These are phyloP conservation scores for Tolypocladium amazonense DNA, from an alignment of 2,329 filamentous ascomycete genomes.

Conservation along the genomic window DNA sequence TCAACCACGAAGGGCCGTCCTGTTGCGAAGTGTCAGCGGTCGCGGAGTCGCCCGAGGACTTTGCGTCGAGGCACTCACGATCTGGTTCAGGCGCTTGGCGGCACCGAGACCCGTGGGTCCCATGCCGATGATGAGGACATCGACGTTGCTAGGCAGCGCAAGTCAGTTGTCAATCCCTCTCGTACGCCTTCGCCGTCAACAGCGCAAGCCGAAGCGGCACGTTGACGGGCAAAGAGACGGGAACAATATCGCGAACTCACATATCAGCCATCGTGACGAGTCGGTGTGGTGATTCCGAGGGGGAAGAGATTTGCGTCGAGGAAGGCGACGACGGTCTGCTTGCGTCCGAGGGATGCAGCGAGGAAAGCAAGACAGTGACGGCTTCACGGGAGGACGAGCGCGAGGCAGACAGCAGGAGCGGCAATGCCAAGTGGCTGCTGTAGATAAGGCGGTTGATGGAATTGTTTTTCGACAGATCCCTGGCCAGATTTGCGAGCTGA, in stretches of 20 bases:
- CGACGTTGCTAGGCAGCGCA: slow-evolving; percentile 58
- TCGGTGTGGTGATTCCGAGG: background rate
- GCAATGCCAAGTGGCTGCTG: slow-evolving; percentile 15
- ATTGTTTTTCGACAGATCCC: slow-evolving; percentile 2
- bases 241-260: background rate
- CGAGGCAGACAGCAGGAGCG: slow-evolving; percentile 10
- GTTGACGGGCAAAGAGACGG: background rate
- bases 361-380: background rate
- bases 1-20: slow-evolving; percentile 91
- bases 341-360: background rate
- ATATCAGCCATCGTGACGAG: background rate
- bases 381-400: slow-evolving; percentile 10
- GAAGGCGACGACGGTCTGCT: background rate
- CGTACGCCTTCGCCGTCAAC: slow-evolving; percentile 8
- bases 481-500: slow-evolving; percentile 8
- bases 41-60: background rate
- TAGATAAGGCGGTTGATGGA: slow-evolving; percentile 12
- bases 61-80: slow-evolving; percentile 51
- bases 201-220: background rate
- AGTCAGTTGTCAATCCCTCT: slow-evolving; percentile 7
- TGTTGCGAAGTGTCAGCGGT: slow-evolving; percentile 29
- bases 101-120: slow-evolving; percentile 96
- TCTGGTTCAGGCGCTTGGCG: slow-evolving; percentile 93
- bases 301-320: background rate
- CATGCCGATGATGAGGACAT: slow-evolving; percentile 95